Percentiles rank a stretch among this genome's conserved stretches.
These are phyloP conservation scores for Violaceomyces palustris DNA, from an alignment of 1,284 basidiomycete genomes.

Conservation along the genomic window DNA sequence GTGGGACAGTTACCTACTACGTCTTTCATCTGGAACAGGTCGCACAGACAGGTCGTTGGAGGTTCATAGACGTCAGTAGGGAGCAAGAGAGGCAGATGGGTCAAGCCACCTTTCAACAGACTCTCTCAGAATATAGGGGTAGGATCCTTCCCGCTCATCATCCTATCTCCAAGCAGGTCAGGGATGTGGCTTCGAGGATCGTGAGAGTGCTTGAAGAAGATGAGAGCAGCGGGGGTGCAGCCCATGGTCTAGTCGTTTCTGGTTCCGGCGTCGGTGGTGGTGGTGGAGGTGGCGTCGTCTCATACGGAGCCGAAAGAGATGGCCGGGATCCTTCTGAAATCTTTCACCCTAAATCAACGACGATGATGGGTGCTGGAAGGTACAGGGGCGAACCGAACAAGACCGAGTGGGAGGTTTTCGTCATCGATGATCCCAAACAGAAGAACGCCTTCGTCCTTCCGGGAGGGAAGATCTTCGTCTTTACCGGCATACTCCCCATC, in stretches of 20 bases:
- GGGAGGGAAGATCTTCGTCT: constrained; percentile 74
- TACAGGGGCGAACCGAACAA: too few species aligned
- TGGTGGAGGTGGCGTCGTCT: too few species aligned
- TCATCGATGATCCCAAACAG: constrained; percentile 67
- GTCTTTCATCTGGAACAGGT: constrained; percentile 46
- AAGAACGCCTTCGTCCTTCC: constrained; percentile 77
- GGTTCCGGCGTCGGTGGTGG: too few species aligned
- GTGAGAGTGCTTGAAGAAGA: constrained; percentile 67
- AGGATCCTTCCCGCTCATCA: constrained; percentile 67
- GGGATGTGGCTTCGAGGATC: constrained; percentile 65
- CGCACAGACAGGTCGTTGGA: constrained; percentile 44
- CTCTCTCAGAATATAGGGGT: constrained; percentile 60
- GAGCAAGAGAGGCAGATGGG: constrained; percentile 51
- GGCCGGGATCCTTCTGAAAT: too few species aligned
- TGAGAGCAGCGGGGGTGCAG: too few species aligned
- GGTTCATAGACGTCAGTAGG: constrained; percentile 45
- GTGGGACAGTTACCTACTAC: constrained; percentile 41
- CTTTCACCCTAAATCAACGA: too few species aligned
- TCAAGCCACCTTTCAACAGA: constrained; percentile 58
- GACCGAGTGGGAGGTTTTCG: constrained; percentile 66
- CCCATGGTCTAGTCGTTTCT: too few species aligned
- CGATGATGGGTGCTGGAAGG: too few species aligned
- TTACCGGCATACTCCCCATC: constrained; percentile 76
- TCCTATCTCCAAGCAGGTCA: constrained; percentile 60
- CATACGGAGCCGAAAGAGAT: too few species aligned